phyloP scores from a whole-genome alignment of 176 grass and related monocot species.

The Echinochloa phyllopogon region DNA sequence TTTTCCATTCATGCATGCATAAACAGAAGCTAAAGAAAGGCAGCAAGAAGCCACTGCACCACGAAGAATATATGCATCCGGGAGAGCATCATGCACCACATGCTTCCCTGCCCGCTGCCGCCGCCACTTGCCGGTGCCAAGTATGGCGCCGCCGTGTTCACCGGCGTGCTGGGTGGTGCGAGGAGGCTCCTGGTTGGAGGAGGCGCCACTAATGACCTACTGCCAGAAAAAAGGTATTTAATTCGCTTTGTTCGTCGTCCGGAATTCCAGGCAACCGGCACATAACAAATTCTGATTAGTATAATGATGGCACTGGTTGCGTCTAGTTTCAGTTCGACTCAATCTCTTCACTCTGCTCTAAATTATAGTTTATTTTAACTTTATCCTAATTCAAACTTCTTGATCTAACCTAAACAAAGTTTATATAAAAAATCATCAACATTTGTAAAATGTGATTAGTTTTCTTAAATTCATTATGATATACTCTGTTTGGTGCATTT shows the following conservation, averaged over 20 bases:
- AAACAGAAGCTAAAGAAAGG: conserved; percentile 46
- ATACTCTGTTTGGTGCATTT: too few species aligned
- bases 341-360: too few species aligned
- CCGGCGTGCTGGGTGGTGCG: conserved; percentile 31
- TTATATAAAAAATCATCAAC: too few species aligned
- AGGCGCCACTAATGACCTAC: conserved; percentile 13
- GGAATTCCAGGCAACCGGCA: too few species aligned
- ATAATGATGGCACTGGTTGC: too few species aligned
- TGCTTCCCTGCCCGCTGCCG: conserved; percentile 54
- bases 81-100: conserved; percentile 44
- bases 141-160: not conserved
- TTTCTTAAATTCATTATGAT: too few species aligned
- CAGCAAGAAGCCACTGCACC: conserved; percentile 52
- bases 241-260: not conserved
- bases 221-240: conserved; percentile 57
- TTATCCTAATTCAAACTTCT: too few species aligned
- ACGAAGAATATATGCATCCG: conserved; percentile 57
- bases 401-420: too few species aligned
- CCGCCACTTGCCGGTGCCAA: not conserved
- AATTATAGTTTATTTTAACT: too few species aligned
- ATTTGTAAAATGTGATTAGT: too few species aligned
- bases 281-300: too few species aligned
- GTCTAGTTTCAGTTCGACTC: too few species aligned
- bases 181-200: conserved; percentile 57
- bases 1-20: not conserved